Evolutionary conservation across 2,329 filamentous ascomycete genomes (phyloP).

Genomic region (Pleomassaria siparia): DNA sequence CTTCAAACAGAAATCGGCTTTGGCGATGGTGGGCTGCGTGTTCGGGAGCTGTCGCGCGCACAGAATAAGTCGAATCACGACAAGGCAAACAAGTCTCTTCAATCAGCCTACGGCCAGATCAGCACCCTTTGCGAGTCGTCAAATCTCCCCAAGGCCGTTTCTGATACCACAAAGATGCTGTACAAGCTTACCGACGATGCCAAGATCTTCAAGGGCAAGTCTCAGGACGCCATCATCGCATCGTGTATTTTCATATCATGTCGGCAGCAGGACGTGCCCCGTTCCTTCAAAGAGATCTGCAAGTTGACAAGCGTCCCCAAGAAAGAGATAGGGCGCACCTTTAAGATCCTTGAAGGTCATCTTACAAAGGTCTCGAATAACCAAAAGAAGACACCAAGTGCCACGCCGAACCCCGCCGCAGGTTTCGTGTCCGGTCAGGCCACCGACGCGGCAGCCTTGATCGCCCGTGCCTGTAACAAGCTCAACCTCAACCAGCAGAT

Average conservation of each 20-base stretch:
- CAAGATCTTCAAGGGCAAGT: conserved; percentile 93
- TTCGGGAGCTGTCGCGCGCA: conserved; percentile 75
- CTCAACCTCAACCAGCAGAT: conserved; percentile 75
- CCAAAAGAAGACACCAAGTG: conserved; percentile 34
- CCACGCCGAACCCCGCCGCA: conserved; percentile 52
- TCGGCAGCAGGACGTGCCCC: conserved; percentile 80
- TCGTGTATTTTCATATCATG: conserved; percentile 98
- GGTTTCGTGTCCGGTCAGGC: conserved; percentile 72
- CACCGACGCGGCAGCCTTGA: conserved; percentile 80
- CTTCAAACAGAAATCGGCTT: conserved; percentile 87
- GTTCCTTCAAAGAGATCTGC: conserved; percentile 94
- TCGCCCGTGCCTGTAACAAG: conserved; percentile 84
- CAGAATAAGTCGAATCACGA: conserved; percentile 81
- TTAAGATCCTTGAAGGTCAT: conserved; percentile 90
- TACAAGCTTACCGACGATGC: conserved; percentile 94
- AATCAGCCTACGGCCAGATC: conserved; percentile 86
- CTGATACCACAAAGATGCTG: conserved; percentile 89
- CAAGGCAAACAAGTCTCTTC: conserved; percentile 78
- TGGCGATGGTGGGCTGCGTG: conserved; percentile 70
- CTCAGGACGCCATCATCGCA: conserved; percentile 88
- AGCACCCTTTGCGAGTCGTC: conserved; percentile 73
- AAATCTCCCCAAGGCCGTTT: conserved; percentile 72
- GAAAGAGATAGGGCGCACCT: conserved; percentile 95
- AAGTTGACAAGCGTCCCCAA: conserved; percentile 91
- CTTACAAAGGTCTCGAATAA: conserved; percentile 64